Percentiles rank a stretch among this genome's conserved stretches.
These are phyloP conservation scores for Pythium rhizo-oryzae DNA, from an alignment of 352 stramenopile species.

Conservation along the genomic window DNA sequence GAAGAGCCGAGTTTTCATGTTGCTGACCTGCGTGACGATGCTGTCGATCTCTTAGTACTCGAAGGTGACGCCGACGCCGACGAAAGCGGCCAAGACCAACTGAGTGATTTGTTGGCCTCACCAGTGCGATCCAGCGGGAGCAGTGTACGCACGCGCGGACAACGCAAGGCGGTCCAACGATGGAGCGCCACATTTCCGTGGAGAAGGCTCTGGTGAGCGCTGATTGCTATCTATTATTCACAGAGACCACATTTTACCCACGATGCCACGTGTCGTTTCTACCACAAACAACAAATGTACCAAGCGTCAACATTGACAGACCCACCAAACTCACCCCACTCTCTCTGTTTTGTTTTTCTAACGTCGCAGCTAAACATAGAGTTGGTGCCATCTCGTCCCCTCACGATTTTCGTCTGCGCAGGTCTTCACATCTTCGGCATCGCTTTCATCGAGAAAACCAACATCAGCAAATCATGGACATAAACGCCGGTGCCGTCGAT, in stretches of 20 bases:
- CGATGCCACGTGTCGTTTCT: not conserved
- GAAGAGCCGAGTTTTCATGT: constrained; percentile 18
- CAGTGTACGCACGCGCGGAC: constrained; percentile 23
- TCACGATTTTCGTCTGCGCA: no score
- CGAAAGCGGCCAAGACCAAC: constrained; percentile 15
- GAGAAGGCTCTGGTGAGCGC: constrained; percentile 30
- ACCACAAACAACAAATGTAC: not conserved
- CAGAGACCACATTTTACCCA: constrained; percentile 16
- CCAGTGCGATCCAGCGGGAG: constrained; percentile 10
- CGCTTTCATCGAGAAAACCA: not conserved
- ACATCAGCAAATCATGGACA: not conserved
- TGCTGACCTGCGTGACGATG: constrained; percentile 29
- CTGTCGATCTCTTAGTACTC: constrained; percentile 34
- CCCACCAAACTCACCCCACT: not conserved
- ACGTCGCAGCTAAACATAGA: constrained; percentile 14
- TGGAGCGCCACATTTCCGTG: constrained; percentile 17
- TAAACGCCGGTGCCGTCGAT: not conserved
- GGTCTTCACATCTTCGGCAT: not conserved
- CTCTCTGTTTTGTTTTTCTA: no score
- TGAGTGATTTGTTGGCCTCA: constrained; percentile 14
- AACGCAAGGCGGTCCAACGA: constrained; percentile 14
- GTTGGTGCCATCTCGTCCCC: no score
- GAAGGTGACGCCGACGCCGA: constrained; percentile 25
- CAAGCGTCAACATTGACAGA: not conserved
- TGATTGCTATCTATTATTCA: constrained; percentile 22